Evolutionary conservation across 2,329 filamentous ascomycete genomes (phyloP), one percentile per base, ranked within the genome.

Genomic region (Alternaria brassicicola): DNA sequence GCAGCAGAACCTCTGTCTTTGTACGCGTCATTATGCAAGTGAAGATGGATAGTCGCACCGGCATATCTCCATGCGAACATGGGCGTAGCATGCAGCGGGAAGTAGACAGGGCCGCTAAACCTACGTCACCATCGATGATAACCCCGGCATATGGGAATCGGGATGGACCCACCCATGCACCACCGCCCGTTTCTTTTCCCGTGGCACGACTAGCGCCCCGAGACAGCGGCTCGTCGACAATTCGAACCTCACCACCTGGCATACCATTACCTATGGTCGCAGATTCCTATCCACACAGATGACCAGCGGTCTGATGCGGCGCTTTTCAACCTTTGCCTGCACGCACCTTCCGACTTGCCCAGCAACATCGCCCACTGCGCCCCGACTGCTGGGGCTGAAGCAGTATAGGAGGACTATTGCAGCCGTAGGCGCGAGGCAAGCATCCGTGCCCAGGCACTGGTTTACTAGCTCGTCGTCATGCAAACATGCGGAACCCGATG

Each of bases 231-330:
- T 47, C 46, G 50, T 54, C 48, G 36, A 41, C 55, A 47, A 47
- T 42, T 49, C 13, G 39, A 21, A 46, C 41, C 45, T 48, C 50
- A 58, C 59, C 31, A 36, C 17, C 33, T 26, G 28, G 51, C 21
- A 54, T 8, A 42, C 49, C 42, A 36, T 54, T 62, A 61, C 50
- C 46, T 71, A 77, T 76, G 74, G 67, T 74, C 63, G 63, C 58
- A 59, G 59, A 59, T 59, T 57, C 59, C 48, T 70, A 71, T 57
- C 65, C 68, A 55, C 53, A 65, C 71, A 72, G 66, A 78, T 78
- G 76, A 79, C 76, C 74, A 73, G 68, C 71, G 72, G 78, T 75
- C 76, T 78, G 73, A 81, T 81, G 79, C 79, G 80, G 74, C 77
- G 77, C 71, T 78, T 80, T 65, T 76, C 77, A 60, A 78, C 76